A percentile compares a stretch with the other conserved stretches of the same genome.
These are phyloP conservation scores for Metarhizium humberi DNA, from an alignment of 2,329 filamentous ascomycete genomes.

Conservation along the genomic window DNA sequence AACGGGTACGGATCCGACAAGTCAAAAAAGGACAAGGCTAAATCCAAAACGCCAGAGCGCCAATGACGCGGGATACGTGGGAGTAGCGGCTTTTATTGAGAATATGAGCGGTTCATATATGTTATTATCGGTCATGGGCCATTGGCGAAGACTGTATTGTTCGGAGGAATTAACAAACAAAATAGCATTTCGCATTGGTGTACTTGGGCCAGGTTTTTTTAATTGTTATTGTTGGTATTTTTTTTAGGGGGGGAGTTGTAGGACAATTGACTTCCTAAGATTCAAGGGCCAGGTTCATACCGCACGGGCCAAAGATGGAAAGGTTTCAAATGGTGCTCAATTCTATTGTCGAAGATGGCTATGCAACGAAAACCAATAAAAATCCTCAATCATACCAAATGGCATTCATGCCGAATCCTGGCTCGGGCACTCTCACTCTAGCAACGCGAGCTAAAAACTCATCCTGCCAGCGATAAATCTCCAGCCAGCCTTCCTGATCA, in stretches of 20 bases:
- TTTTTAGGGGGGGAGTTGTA: background rate
- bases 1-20: slow-evolving; percentile 9
- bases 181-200: background rate
- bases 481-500: slow-evolving; percentile 77
- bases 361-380: too few relatives aligned
- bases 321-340: too few relatives aligned
- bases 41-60: background rate
- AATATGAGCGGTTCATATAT: background rate
- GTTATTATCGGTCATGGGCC: background rate
- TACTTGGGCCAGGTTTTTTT: too few relatives aligned
- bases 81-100: background rate
- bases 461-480: slow-evolving; percentile 80
- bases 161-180: background rate
- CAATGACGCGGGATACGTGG: background rate
- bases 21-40: slow-evolving; percentile 3
- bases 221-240: background rate
- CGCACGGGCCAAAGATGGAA: too few relatives aligned
- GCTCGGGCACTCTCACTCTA: slow-evolving; percentile 67
- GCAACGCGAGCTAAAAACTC: slow-evolving; percentile 74
- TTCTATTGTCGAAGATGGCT: too few relatives aligned
- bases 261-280: background rate
- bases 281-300: too few relatives aligned
- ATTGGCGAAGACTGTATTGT: background rate
- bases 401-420: slow-evolving; percentile 95
- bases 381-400: slow-evolving; percentile 49